Evolutionary conservation across 192 early-diverging fungal species (phyloP).

Genomic region (Glomus cerebriforme): DNA sequence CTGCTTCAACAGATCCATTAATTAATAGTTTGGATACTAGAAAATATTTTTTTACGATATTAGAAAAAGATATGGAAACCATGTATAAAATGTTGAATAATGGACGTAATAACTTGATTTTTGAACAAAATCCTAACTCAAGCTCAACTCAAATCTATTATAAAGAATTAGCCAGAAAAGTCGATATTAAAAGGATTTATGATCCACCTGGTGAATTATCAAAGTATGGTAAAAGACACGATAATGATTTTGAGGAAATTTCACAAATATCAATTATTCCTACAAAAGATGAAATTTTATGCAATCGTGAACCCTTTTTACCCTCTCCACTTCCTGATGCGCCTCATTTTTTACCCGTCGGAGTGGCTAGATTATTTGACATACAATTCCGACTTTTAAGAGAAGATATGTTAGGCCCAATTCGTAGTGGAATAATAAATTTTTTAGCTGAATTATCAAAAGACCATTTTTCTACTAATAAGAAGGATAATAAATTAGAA

Average conservation of each 20-base stretch:
- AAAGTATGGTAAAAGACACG: slow-evolving; percentile 35
- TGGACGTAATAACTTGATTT: too few species aligned
- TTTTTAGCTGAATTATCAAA: slow-evolving; percentile 40
- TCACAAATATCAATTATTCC: slow-evolving; percentile 52
- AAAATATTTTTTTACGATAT: slow-evolving; percentile 13
- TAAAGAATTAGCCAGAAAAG: too few species aligned
- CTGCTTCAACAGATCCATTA: slow-evolving; percentile 6
- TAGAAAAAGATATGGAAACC: slow-evolving; percentile 10
- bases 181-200: too few species aligned
- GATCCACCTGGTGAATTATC: too few species aligned
- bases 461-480: too few species aligned
- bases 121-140: too few species aligned
- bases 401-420: too few species aligned
- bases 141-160: too few species aligned
- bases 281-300: too few species aligned
- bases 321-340: too few species aligned
- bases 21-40: too few species aligned
- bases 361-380: slow-evolving; percentile 52
- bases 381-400: slow-evolving; percentile 61
- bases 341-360: slow-evolving; percentile 50
- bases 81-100: slow-evolving; percentile 8
- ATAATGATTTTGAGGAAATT: slow-evolving; percentile 55
- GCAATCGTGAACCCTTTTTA: too few species aligned
- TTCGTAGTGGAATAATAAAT: slow-evolving; percentile 43
- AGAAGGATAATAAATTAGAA: slow-evolving; percentile 29